A percentile compares a stretch with the other conserved stretches of the same genome.
Conservation (phyloP, 306 rosid genomes). For the Quercus alba region DNA sequence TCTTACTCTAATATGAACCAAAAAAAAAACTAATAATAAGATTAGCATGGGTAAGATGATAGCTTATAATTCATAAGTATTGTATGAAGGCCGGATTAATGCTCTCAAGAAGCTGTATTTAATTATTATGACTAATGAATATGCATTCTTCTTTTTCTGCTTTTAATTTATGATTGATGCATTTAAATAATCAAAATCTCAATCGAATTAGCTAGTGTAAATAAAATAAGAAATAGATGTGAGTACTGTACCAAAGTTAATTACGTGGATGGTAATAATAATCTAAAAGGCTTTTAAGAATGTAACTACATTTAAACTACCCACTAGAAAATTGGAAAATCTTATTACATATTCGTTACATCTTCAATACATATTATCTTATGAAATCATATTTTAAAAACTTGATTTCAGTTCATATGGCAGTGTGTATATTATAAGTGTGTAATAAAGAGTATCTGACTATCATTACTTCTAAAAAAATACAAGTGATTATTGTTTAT, state of each 20-base stretch:
- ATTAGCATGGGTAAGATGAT: constrained; percentile 17
- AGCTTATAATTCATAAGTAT: background rate
- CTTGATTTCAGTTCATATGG: too few relatives aligned
- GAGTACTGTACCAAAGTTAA: background rate
- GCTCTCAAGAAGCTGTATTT: background rate
- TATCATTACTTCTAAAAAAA: too few relatives aligned
- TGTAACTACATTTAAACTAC: too few relatives aligned
- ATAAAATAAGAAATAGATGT: background rate
- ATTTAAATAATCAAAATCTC: background rate
- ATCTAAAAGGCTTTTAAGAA: too few relatives aligned
- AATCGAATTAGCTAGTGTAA: background rate
- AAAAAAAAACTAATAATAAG: constrained; percentile 1
- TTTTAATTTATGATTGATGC: background rate
- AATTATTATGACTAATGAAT: background rate
- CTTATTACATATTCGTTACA: too few relatives aligned
- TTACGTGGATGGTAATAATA: background rate
- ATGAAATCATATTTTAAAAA: too few relatives aligned
- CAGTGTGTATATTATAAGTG: too few relatives aligned
- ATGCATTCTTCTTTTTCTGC: background rate
- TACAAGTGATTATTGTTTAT: too few relatives aligned
- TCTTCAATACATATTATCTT: too few relatives aligned
- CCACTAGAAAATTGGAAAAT: too few relatives aligned
- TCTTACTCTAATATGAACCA: background rate
- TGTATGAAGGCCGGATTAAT: background rate
- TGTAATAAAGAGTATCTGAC: too few relatives aligned